Base-by-base conservation (phyloP, 2,329 filamentous ascomycete species). In the Graphium sp. region DNA sequence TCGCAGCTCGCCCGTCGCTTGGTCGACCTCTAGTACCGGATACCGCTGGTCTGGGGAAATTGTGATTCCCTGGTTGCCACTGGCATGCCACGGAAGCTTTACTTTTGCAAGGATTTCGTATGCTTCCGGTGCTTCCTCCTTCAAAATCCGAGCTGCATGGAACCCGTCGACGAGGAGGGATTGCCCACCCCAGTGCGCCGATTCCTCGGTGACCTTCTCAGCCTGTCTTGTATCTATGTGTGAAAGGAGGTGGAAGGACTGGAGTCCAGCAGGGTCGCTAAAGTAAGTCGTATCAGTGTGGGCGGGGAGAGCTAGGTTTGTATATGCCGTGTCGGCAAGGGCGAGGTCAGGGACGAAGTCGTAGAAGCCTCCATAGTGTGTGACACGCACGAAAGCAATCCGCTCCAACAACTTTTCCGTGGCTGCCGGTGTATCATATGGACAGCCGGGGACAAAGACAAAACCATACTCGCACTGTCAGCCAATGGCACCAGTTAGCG, bases 261-360 rank as follows among this genome's bases (percentile, higher is more conserved):
- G 89, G 19, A 98, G 64, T 7, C 87, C 83, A 3, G 81, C 75
- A 0, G 89, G 87, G 37, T 95, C 87, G 14, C 73, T 84, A 54
- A 95, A 95, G 52, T 98, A 95, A 1, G 87, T 93, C 6, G 72
- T 95, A 53, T 98, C 89, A 2, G 87, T 95, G 50, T 98, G 89
- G 1, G 80, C 76, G 13, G 73, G 70, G 3, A 98, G 66, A 2
- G 74, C 74, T 28, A 89, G 62, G 41, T 78, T 83, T 2, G 87
- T 94, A 55, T 95, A 98, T 4, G 84, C 84, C 2, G 81, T 91
- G 44, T 93, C 84, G 38, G 85, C 85, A 44, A 77, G 77, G 17
- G 82, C 76, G 15, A 94, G 66, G 49, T 94, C 80, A 5, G 85
- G 78, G 1, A 81, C 80, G 49, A 95, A 95, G 51, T 94, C 87